Evolutionary conservation across 2,329 filamentous ascomycete species (phyloP).

Genomic region (Conoideocrella luteorostrata): DNA sequence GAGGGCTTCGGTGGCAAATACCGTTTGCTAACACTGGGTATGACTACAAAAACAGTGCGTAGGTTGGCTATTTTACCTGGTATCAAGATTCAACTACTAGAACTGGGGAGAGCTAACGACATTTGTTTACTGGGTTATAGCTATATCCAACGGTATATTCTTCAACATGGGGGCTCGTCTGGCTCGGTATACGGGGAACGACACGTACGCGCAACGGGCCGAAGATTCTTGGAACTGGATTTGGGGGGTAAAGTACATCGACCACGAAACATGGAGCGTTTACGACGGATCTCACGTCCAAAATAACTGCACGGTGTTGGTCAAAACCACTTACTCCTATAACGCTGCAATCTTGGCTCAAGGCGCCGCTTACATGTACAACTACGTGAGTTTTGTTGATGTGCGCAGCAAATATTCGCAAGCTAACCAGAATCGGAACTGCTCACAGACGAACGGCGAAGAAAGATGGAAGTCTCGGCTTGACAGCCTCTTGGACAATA

Average conservation of each 20-base stretch:
- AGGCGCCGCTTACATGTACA: conserved; percentile 63
- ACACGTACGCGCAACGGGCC: conserved; percentile 57
- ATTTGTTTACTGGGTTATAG: conserved; percentile 19
- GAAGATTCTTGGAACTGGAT: conserved; percentile 58
- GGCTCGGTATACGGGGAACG: conserved; percentile 61
- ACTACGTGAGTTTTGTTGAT: too few species aligned
- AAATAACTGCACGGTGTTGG: conserved; percentile 53
- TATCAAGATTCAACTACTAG: too few species aligned
- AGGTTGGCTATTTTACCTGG: too few species aligned
- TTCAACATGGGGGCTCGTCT: conserved; percentile 65
- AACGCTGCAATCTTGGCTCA: conserved; percentile 56
- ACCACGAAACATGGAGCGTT: conserved; percentile 52
- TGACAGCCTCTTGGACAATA: conserved; percentile 46
- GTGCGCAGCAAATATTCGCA: conserved; percentile 12
- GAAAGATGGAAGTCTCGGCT: conserved; percentile 25
- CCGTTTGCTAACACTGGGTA: conserved; percentile 68
- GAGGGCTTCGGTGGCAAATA: conserved; percentile 74
- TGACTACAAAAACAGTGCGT: conserved; percentile 65
- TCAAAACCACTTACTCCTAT: conserved; percentile 60
- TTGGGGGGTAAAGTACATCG: conserved; percentile 47
- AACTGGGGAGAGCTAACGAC: conserved; percentile 29
- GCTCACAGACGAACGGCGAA: conserved; percentile 38
- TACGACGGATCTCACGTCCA: conserved; percentile 56
- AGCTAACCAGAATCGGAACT: too few species aligned
- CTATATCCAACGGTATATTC: conserved; percentile 55